A percentile compares a stretch with the other conserved stretches of the same genome.
phyloP scores from a whole-genome alignment of 75 land plant genomes.

The Adiantum capillusveneris region DNA sequence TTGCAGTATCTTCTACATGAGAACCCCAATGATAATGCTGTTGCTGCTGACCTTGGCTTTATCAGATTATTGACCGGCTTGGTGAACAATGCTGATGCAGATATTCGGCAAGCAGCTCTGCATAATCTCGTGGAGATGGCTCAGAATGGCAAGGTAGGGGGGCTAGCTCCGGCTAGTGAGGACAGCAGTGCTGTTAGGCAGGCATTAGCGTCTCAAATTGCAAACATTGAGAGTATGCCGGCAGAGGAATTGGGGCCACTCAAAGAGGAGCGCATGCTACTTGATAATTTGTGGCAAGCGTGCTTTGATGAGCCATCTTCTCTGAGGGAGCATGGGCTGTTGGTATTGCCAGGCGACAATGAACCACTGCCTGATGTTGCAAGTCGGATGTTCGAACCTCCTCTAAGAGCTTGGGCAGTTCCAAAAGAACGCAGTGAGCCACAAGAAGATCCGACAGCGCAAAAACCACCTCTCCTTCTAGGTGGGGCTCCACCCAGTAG shows the following conservation, averaged over 20 bases:
- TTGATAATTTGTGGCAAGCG: slow-evolving; percentile 62
- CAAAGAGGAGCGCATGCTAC: slow-evolving; percentile 67
- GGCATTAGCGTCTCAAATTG: slow-evolving; percentile 45
- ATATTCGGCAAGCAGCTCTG: slow-evolving; percentile 83
- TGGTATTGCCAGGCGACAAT: slow-evolving; percentile 83
- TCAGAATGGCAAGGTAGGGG: slow-evolving; percentile 12
- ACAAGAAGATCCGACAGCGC: not conserved
- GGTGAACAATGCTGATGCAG: slow-evolving; percentile 57
- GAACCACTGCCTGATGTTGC: slow-evolving; percentile 86
- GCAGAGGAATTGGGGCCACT: slow-evolving; percentile 68
- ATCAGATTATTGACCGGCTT: slow-evolving; percentile 53
- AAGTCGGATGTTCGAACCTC: slow-evolving; percentile 64
- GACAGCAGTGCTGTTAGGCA: slow-evolving; percentile 49
- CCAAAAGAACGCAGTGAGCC: not conserved
- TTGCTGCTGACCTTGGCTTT: slow-evolving; percentile 70
- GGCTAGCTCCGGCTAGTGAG: slow-evolving; percentile 12
- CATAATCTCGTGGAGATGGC: slow-evolving; percentile 63
- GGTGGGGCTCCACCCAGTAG: slow-evolving; percentile 4
- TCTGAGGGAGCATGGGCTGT: slow-evolving; percentile 61
- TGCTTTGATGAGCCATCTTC: slow-evolving; percentile 69
- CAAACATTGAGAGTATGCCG: slow-evolving; percentile 39
- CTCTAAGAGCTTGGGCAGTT: slow-evolving; percentile 66
- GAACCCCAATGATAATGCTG: slow-evolving; percentile 52
- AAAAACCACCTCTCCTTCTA: not conserved
- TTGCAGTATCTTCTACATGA: slow-evolving; percentile 80